Conservation (phyloP, 495 filamentous ascomycete species). For the Penicillium cinerascens region DNA sequence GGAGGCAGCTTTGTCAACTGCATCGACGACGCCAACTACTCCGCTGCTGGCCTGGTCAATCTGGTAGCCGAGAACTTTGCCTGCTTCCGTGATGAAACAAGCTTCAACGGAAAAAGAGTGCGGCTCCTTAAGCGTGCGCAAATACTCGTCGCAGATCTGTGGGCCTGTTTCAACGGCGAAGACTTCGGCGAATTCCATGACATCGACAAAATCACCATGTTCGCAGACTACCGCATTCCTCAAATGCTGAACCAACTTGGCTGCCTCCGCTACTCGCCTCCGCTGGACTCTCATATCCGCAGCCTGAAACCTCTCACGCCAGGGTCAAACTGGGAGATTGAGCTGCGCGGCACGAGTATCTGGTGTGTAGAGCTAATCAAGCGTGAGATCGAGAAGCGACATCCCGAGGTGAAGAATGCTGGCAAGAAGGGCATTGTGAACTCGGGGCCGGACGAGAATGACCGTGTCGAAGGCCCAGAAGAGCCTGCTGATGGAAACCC, state of each 20-base stretch:
- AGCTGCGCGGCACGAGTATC: conserved; percentile 83
- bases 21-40: conserved; percentile 70
- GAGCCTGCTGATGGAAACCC: conserved; percentile 16
- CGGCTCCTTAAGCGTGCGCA: conserved; percentile 91
- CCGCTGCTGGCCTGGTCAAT: conserved; percentile 81
- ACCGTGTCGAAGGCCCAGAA: background rate
- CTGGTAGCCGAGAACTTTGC: conserved; percentile 72
- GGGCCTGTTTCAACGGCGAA: conserved; percentile 87
- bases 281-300: conserved; percentile 66
- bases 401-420: conserved; percentile 56
- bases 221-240: conserved; percentile 94
- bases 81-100: conserved; percentile 79
- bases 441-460: background rate
- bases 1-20: conserved; percentile 69
- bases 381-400: conserved; percentile 68
- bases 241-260: conserved; percentile 86
- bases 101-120: conserved; percentile 68
- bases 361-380: conserved; percentile 91
- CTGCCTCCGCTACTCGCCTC: conserved; percentile 78
- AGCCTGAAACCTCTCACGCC: conserved; percentile 58
- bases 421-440: conserved; percentile 3
- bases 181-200: conserved; percentile 81
- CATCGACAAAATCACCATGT: conserved; percentile 95
- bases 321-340: conserved; percentile 79
- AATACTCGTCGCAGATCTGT: conserved; percentile 91